phyloP scores from a whole-genome alignment of 768 basidiomycete species.

The Suillus subalutaceus region DNA sequence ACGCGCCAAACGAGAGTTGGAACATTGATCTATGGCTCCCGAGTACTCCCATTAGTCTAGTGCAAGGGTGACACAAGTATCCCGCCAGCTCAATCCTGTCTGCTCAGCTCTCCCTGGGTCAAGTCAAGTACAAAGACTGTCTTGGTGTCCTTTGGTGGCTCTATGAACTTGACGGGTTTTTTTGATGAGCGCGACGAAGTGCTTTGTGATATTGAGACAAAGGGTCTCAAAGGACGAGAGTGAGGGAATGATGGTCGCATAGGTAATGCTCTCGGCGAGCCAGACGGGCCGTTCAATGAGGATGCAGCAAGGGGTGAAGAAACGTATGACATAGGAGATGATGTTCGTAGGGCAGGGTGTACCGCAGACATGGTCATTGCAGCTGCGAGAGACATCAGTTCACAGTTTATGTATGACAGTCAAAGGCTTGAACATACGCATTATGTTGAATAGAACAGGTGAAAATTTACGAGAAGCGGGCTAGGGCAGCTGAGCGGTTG shows the following conservation, averaged over 20 bases:
- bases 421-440: constrained; percentile 38
- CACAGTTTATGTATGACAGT: constrained; percentile 12
- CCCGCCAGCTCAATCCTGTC: constrained; percentile 50
- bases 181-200: constrained; percentile 30
- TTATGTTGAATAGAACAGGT: constrained; percentile 20
- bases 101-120: constrained; percentile 81
- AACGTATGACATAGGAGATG: constrained; percentile 45
- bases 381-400: constrained; percentile 28
- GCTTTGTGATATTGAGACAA: constrained; percentile 56
- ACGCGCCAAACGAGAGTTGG: not conserved
- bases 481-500: not conserved
- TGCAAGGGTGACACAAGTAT: not conserved
- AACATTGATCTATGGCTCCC: not conserved
- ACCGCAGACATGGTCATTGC: constrained; percentile 46
- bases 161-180: constrained; percentile 73
- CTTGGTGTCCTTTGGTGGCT: constrained; percentile 74
- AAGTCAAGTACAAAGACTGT: constrained; percentile 75
- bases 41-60: not conserved
- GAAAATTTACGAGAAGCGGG: constrained; percentile 5
- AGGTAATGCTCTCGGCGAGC: constrained; percentile 36
- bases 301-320: constrained; percentile 66
- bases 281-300: constrained; percentile 34
- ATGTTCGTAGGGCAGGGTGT: constrained; percentile 26
- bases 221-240: constrained; percentile 80
- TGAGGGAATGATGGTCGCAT: constrained; percentile 60